Conservation (phyloP, 805 yeast species). For the Lipomyces yamadae region DNA sequence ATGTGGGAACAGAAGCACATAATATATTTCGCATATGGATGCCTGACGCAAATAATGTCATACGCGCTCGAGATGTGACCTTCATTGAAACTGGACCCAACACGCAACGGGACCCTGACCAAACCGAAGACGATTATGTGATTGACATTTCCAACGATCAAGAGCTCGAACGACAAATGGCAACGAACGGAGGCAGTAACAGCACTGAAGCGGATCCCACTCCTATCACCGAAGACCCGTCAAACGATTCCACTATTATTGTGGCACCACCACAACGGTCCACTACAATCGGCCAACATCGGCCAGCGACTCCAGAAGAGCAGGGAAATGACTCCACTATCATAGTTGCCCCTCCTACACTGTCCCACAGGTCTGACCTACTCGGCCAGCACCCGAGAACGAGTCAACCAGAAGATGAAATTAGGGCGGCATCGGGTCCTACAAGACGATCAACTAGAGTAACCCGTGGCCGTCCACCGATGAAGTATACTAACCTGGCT, state of each 20-base stretch:
- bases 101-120: too few relatives aligned
- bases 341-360: neutral
- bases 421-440: neutral
- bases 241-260: neutral
- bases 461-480: conserved; percentile 3
- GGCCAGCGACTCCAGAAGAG: neutral
- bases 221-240: neutral
- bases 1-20: conserved; percentile 5
- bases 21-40: conserved; percentile 5
- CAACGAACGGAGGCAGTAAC: neutral
- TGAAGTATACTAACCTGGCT: neutral
- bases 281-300: neutral
- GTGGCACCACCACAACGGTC: neutral
- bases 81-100: too few relatives aligned
- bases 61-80: too few relatives aligned
- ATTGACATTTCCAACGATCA: too few relatives aligned
- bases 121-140: too few relatives aligned
- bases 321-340: neutral
- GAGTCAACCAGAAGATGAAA: neutral
- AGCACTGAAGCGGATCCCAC: neutral
- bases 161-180: too few relatives aligned
- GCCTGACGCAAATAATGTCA: neutral
- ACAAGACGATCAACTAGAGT: neutral
- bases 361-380: neutral
- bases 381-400: conserved; percentile 1